A percentile compares a stretch with the other conserved stretches of the same genome.
Evolutionary conservation across 2,329 filamentous ascomycete species (phyloP).

Genomic region (Arthrinium phaeospermum): DNA sequence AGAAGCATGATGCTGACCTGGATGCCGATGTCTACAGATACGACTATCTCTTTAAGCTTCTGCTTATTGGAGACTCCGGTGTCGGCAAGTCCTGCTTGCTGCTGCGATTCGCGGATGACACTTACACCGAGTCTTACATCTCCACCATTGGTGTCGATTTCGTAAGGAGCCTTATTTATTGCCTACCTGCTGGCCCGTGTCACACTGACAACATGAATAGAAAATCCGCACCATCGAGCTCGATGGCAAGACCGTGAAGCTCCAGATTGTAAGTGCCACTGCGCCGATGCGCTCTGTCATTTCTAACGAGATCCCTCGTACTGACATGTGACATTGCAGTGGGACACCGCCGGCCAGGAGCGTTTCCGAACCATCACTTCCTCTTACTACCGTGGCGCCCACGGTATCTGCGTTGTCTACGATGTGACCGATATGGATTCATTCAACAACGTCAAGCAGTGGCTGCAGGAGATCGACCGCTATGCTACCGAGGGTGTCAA

Average conservation of each 20-base stretch:
- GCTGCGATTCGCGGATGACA: slow-evolving; percentile 97
- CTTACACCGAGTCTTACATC: slow-evolving; percentile 99
- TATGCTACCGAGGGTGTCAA: slow-evolving; percentile 99
- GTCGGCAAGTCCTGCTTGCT: slow-evolving; percentile 99
- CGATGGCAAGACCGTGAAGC: slow-evolving; percentile 99
- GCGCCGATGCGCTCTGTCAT: neutral
- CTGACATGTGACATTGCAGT: slow-evolving; percentile 62
- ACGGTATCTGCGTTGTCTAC: slow-evolving; percentile 99
- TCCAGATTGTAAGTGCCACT: slow-evolving; percentile 83
- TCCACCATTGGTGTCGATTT: slow-evolving; percentile 99
- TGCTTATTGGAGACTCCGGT: slow-evolving; percentile 99
- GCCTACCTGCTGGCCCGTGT: neutral
- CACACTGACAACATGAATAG: slow-evolving; percentile 54
- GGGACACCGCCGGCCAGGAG: slow-evolving; percentile 99
- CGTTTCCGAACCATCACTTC: slow-evolving; percentile 99
- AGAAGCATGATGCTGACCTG: neutral
- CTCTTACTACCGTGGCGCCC: slow-evolving; percentile 98
- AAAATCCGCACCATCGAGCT: slow-evolving; percentile 99
- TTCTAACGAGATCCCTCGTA: slow-evolving; percentile 15
- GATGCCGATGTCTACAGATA: slow-evolving; percentile 69
- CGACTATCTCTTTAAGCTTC: slow-evolving; percentile 99
- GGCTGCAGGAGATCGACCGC: slow-evolving; percentile 99
- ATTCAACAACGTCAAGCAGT: slow-evolving; percentile 99
- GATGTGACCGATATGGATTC: slow-evolving; percentile 99
- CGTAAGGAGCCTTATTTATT: slow-evolving; percentile 62